Evolutionary conservation across 805 yeast genomes (phyloP), one percentile per base, ranked within the genome.

Genomic region (Saccharomycopsis sp.): DNA sequence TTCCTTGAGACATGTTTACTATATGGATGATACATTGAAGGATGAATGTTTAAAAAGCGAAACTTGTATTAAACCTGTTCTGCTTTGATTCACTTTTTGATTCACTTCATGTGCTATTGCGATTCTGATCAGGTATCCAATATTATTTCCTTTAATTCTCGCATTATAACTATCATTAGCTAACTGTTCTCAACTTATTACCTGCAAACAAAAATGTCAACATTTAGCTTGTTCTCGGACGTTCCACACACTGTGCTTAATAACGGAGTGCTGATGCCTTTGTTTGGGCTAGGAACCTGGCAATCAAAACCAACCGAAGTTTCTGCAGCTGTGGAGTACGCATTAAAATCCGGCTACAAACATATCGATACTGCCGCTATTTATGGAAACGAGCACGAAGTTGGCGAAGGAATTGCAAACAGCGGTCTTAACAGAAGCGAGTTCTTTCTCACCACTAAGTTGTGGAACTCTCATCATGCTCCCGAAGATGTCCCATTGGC

Each of bases 321-420:
- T 19, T 42, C 44, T n/a, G 29, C 72, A 22, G 82, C 85, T 24
- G 85, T 85, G 14, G 75, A 75, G 63, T 75, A 78, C 50, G 93
- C 92, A 14, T 73, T 86, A 60, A 76, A 81, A 66, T 73, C 76
- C 7, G 92, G 92, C 9, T 84, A 85, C 69, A 78, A 85, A 62
- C 89, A 84, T 68, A 84, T 87, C 64, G 96, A 87, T 69, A 82
- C 91, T 8, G 94, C 94, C 2, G 81, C 81, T 68, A 76, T 78
- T 60, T 88, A 88, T 69, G 80, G 80, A 1, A 85, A 85, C 67
- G 96, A 89, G 69, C 75, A 70, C 17, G 83, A 79, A 63, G 85
- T 86, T 14, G 91, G 96, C 35, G 74, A 76, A 56, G 94, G 77
- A 2, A 68, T 12, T 3, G 38, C 51, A 3, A 24, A 24, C n/a